A percentile compares a stretch with the other conserved stretches of the same genome.
Evolutionary conservation across 371 early-diverging fungal species (phyloP).

Genomic region (Polyrhizophydium stewartii): DNA sequence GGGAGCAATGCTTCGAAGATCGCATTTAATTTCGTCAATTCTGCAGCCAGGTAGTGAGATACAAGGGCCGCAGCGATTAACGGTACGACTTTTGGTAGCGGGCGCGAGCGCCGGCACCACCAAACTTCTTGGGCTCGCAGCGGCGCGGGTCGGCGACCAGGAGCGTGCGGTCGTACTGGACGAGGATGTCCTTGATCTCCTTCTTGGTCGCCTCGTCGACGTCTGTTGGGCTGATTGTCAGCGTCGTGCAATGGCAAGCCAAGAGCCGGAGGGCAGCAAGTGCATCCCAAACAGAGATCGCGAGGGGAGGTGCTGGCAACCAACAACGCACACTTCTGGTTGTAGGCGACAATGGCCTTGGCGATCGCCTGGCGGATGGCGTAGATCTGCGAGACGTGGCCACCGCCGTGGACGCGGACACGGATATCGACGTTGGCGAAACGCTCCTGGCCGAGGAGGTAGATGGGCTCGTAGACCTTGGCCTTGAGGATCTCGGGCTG

Average conservation of each 20-base stretch:
- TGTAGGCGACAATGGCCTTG: conserved; percentile 98
- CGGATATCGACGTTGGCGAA: conserved; percentile 97
- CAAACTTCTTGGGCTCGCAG: conserved; percentile 99
- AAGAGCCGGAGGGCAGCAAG: neutral
- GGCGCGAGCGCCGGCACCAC: conserved; percentile 99
- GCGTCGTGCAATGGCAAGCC: neutral
- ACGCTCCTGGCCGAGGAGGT: conserved; percentile 93
- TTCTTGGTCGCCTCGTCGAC: conserved; percentile 99
- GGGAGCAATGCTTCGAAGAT: too few species aligned
- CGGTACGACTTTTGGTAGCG: conserved; percentile 88
- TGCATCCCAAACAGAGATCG: neutral
- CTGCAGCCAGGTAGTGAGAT: too few species aligned
- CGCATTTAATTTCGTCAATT: too few species aligned
- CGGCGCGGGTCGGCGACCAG: conserved; percentile 99
- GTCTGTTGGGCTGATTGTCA: conserved; percentile 22
- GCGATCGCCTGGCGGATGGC: conserved; percentile 99
- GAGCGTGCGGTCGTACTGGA: conserved; percentile 97
- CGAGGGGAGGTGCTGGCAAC: neutral
- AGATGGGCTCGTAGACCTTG: conserved; percentile 99
- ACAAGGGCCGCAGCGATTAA: conserved; percentile 8
- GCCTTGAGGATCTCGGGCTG: conserved; percentile 95
- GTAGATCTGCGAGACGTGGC: conserved; percentile 96
- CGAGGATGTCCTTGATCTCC: conserved; percentile 96
- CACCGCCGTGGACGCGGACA: conserved; percentile 97
- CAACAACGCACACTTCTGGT: conserved; percentile 84